Evolutionary conservation across 805 yeast genomes (phyloP).

Genomic region (Candida vartiovaarae): DNA sequence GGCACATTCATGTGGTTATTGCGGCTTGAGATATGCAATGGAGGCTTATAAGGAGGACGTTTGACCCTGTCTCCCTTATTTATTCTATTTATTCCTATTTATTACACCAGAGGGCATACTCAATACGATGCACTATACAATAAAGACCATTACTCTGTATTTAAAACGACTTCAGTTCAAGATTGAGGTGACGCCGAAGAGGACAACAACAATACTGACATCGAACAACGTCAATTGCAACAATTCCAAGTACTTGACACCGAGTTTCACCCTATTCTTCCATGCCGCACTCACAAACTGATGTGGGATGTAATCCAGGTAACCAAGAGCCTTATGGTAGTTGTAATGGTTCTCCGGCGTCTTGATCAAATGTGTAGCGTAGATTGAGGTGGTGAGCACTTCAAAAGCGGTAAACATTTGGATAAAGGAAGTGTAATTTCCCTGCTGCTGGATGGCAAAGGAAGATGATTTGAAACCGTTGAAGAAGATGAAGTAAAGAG

Average conservation of each 20-base stretch:
- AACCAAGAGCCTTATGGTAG: slow-evolving; percentile 17
- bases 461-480: slow-evolving; percentile 9
- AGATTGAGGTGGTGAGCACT: slow-evolving; percentile 12
- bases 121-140: no score
- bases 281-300: slow-evolving; percentile 9
- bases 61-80: slow-evolving; percentile 1
- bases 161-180: slow-evolving; percentile 4
- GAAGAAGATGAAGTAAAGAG: slow-evolving; percentile 8
- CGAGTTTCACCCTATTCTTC: slow-evolving; percentile 17
- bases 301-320: slow-evolving; percentile 18
- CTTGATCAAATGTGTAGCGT: slow-evolving; percentile 10
- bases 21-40: slow-evolving; percentile 56
- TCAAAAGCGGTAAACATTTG: slow-evolving; percentile 16
- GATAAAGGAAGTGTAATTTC: slow-evolving; percentile 9
- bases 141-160: no score
- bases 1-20: slow-evolving; percentile 71
- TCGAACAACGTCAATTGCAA: slow-evolving; percentile 19
- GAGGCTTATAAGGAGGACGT: slow-evolving; percentile 14
- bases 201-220: slow-evolving; percentile 14
- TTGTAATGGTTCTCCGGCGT: slow-evolving; percentile 18
- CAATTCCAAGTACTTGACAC: slow-evolving; percentile 21
- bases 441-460: not conserved
- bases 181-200: slow-evolving; percentile 17
- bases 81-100: slow-evolving; percentile 4
- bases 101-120: not conserved